These are phyloP conservation scores for Trichoderma sp. DNA, from an alignment of 2,329 filamentous ascomycete genomes.

Conservation along the genomic window DNA sequence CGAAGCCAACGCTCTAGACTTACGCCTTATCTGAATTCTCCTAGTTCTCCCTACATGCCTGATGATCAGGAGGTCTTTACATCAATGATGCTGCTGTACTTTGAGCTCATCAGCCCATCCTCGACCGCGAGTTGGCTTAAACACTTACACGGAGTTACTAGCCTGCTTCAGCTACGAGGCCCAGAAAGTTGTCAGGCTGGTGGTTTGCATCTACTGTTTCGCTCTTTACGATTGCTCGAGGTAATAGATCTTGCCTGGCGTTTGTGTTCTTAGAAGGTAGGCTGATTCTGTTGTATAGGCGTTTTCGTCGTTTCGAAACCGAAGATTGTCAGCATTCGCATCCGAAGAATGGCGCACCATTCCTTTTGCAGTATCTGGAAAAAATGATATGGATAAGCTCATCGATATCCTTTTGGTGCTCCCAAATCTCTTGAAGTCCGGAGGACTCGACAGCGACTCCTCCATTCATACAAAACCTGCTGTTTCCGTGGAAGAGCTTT, in stretches of 20 bases:
- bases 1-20: background rate
- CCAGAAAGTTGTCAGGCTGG: background rate
- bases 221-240: constrained; percentile 1
- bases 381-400: background rate
- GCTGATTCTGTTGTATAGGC: background rate
- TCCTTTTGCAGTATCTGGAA: background rate
- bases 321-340: background rate
- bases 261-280: background rate
- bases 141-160: background rate
- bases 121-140: constrained; percentile 14
- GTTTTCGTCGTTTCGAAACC: background rate
- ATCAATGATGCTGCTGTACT: constrained; percentile 8
- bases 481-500: background rate
- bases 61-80: constrained; percentile 3
- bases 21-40: background rate
- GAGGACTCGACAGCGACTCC: background rate
- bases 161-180: background rate
- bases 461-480: background rate
- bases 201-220: background rate
- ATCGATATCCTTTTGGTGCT: background rate
- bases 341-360: constrained; percentile 2
- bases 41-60: background rate
- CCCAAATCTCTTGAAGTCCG: background rate
- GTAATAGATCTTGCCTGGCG: background rate
- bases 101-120: constrained; percentile 4